Percentiles rank a stretch among this genome's conserved stretches.
These are phyloP conservation scores for Populus pruinosa DNA, from an alignment of 345 rosid genomes.

Conservation along the genomic window DNA sequence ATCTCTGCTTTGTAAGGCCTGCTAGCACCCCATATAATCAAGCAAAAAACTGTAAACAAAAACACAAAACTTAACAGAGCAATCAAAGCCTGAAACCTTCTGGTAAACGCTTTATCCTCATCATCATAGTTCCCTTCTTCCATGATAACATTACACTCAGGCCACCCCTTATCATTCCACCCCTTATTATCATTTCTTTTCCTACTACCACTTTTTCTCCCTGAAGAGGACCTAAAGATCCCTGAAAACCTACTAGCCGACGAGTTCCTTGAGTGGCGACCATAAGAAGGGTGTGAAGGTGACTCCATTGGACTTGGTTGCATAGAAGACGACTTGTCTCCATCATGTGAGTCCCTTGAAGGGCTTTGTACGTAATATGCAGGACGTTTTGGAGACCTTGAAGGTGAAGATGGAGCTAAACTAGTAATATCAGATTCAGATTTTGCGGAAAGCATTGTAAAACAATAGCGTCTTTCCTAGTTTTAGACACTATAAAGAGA, in stretches of 20 bases:
- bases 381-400: constrained; percentile 74
- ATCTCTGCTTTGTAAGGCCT: constrained; percentile 65
- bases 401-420: constrained; percentile 71
- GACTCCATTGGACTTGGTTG: constrained; percentile 82
- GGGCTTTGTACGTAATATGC: constrained; percentile 80
- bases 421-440: constrained; percentile 77
- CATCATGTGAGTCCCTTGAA: constrained; percentile 88
- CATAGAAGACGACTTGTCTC: constrained; percentile 70
- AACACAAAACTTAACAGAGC: constrained; percentile 47
- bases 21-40: constrained; percentile 81
- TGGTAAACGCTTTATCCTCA: constrained; percentile 49
- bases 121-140: constrained; percentile 80
- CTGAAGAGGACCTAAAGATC: constrained; percentile 68
- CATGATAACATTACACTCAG: constrained; percentile 60
- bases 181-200: constrained; percentile 22
- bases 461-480: background rate
- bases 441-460: constrained; percentile 53
- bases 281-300: constrained; percentile 74
- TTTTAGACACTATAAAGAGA: background rate
- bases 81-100: constrained; percentile 57
- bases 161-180: constrained; percentile 76
- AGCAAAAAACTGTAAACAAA: constrained; percentile 59
- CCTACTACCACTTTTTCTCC: constrained; percentile 50
- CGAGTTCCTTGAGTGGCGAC: constrained; percentile 84
- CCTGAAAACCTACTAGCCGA: constrained; percentile 82